Base-by-base conservation (phyloP, 306 rosid genomes). In the Dryas octopetala region DNA sequence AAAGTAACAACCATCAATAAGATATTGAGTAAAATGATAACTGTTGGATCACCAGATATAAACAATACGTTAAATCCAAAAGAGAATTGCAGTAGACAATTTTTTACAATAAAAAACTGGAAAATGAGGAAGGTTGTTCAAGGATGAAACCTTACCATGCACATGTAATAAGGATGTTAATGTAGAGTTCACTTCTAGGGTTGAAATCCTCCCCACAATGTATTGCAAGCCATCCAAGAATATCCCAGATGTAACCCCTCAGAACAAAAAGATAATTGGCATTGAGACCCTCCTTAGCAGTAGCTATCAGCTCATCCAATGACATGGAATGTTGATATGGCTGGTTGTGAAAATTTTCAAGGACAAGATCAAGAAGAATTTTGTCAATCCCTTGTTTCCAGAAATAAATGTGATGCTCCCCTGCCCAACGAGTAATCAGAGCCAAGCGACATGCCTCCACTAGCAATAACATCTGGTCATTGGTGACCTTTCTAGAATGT, bases 211-310 rank as follows among this genome's bases (percentile, higher is more conserved):
- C 90, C 74, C 80, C 80, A 58, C 84, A 86, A 73, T 91, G 92
- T 65, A 83, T 76, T 44, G 82, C 84, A 76, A 94, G 94, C 87
- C 90, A 88, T 77, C 98, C 97, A 57, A 94, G 93, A 87, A 90
- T 90, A 82, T 94, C 91, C 98, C 95, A 94, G 73, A 86, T 45
- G 62, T 86, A 87, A 70, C 76, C 80, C 82, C 95, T 91, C 77
- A 86, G 70, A 70, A 69, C 79, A 80, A 82, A 81, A 69, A 85
- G 81, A 70, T 79, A 72, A 79, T 80, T 82, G 70, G 84, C 73
- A 67, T 82, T 79, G 53, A 91, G 80, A 71, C 91, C 81, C 77
- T 86, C 84, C 79, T 72, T 67, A 0, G 78, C 88, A 55, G 78
- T 51, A 76, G 86, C 80, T 80, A 91, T 80, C 87, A 83, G 87